These are phyloP conservation scores for Monascus purpureus DNA, from an alignment of 495 filamentous ascomycete species.

Conservation along the genomic window DNA sequence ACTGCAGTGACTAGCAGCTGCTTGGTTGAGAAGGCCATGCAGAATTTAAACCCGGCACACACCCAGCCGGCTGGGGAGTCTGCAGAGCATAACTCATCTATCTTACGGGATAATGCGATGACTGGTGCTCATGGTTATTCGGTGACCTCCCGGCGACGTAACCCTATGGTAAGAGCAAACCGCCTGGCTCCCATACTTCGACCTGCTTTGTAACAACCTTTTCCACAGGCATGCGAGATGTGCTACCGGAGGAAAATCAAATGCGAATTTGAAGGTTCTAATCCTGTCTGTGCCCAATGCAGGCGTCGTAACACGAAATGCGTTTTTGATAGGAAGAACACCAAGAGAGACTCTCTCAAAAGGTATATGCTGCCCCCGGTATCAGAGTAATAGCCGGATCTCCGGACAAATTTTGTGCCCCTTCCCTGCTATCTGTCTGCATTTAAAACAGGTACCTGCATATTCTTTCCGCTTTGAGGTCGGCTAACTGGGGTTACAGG, in stretches of 20 bases:
- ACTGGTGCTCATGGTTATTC: conserved; percentile 4
- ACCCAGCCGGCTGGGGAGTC: too few species aligned
- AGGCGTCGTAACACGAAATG: conserved; percentile 87
- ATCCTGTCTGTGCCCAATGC: conserved; percentile 64
- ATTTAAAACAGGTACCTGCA: background rate
- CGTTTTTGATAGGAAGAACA: conserved; percentile 78
- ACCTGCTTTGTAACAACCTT: conserved; percentile 1
- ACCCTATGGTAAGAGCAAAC: conserved; percentile 17
- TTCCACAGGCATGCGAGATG: conserved; percentile 75
- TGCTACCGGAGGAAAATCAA: conserved; percentile 96
- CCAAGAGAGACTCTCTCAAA: conserved; percentile 80
- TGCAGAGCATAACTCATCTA: conserved; percentile 1
- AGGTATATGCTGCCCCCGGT: conserved; percentile 53
- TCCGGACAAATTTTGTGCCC: too few species aligned
- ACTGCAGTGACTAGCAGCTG: too few species aligned
- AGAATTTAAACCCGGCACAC: too few species aligned
- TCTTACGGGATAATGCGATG: conserved; percentile 1
- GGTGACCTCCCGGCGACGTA: conserved; percentile 10
- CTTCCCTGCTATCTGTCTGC: too few species aligned
- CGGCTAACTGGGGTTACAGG: conserved; percentile 26
- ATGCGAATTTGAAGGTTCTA: conserved; percentile 78
- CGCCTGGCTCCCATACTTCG: too few species aligned
- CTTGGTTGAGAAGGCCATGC: too few species aligned
- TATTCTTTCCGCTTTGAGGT: background rate
- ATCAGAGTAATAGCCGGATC: too few species aligned